Percentiles rank a stretch among this genome's conserved stretches.
phyloP scores from a whole-genome alignment of 2,329 filamentous ascomycete species.

The Aspergillus tamarii region DNA sequence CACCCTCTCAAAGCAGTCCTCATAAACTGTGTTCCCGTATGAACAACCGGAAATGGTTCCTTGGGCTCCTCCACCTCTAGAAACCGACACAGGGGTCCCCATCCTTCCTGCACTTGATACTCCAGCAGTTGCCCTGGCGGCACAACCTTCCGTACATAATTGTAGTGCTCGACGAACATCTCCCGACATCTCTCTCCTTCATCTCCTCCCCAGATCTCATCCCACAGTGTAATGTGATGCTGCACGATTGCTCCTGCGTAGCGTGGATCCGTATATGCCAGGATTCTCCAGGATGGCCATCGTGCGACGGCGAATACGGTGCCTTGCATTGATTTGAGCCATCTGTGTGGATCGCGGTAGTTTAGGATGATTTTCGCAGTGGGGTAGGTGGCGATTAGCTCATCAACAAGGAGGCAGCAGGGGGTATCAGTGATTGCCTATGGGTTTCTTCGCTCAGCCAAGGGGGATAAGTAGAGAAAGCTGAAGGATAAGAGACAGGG shows the following conservation, averaged over 20 bases:
- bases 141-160: background rate
- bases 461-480: background rate
- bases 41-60: background rate
- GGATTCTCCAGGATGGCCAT: background rate
- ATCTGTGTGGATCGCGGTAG: background rate
- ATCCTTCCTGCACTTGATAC: conserved; percentile 23
- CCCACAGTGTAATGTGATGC: background rate
- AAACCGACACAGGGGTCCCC: conserved; percentile 18
- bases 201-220: background rate
- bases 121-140: background rate
- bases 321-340: background rate
- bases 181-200: background rate
- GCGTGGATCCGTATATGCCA: background rate
- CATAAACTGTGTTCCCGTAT: background rate
- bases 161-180: background rate
- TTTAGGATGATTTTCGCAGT: background rate
- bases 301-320: background rate
- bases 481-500: background rate
- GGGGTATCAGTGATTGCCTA: background rate
- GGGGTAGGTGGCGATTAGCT: background rate
- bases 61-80: conserved; percentile 20
- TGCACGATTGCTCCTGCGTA: background rate
- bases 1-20: background rate
- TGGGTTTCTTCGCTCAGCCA: background rate
- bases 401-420: background rate